Conservation (phyloP, 2,329 filamentous ascomycete species). For the Zymoseptoria crescenta region DNA sequence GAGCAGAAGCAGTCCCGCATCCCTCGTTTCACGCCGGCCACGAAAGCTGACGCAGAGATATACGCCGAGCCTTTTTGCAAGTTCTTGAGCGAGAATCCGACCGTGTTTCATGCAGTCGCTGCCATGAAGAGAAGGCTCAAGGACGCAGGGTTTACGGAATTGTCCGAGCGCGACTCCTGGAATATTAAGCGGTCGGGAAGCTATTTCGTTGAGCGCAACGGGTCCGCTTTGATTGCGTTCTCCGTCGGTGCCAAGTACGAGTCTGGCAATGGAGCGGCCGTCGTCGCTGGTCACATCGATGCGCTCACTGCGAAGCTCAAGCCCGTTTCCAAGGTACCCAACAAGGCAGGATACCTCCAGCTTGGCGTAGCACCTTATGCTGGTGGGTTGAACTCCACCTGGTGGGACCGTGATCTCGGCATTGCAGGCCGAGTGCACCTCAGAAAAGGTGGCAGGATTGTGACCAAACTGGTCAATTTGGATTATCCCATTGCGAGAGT, state of each 20-base stretch:
- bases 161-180: slow-evolving; percentile 78
- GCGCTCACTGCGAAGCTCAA: slow-evolving; percentile 85
- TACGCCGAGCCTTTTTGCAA: slow-evolving; percentile 50
- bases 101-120: slow-evolving; percentile 82
- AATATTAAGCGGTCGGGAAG: slow-evolving; percentile 73
- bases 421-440: slow-evolving; percentile 86
- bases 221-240: slow-evolving; percentile 78
- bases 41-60: slow-evolving; percentile 20
- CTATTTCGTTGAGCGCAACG: slow-evolving; percentile 83
- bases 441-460: slow-evolving; percentile 70
- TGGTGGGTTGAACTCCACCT: slow-evolving; percentile 76
- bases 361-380: slow-evolving; percentile 90
- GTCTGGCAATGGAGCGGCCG: slow-evolving; percentile 76
- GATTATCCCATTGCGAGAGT: slow-evolving; percentile 92
- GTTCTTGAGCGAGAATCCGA: slow-evolving; percentile 84
- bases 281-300: slow-evolving; percentile 88
- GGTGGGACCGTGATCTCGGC: slow-evolving; percentile 94
- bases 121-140: slow-evolving; percentile 67
- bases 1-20: neutral
- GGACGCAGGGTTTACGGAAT: slow-evolving; percentile 65
- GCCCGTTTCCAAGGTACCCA: slow-evolving; percentile 79
- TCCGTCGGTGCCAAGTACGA: slow-evolving; percentile 71
- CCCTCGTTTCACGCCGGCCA: slow-evolving; percentile 16
- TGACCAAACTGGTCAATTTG: slow-evolving; percentile 75
- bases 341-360: slow-evolving; percentile 76